Percentiles rank a stretch among this genome's conserved stretches.
These are phyloP conservation scores for Heritiera littoralis DNA, from an alignment of 345 rosid species.

Conservation along the genomic window DNA sequence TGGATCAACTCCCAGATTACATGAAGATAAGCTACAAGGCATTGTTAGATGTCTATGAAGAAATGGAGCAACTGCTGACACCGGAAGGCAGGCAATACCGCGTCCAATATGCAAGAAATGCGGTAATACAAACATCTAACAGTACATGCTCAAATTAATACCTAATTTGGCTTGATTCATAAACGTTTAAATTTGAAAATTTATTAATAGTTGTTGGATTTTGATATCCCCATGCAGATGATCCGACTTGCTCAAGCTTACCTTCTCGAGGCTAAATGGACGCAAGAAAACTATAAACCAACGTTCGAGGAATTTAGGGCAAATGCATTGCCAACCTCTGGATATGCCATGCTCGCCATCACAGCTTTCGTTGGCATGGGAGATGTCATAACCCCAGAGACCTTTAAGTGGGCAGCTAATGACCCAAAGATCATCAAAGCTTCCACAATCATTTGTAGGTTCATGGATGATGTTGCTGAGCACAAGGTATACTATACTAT, in stretches of 20 bases:
- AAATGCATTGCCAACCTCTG: slow-evolving; percentile 18
- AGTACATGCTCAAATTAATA: neutral
- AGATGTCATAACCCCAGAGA: slow-evolving; percentile 20
- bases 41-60: slow-evolving; percentile 35
- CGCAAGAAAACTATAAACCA: slow-evolving; percentile 22
- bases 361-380: slow-evolving; percentile 34
- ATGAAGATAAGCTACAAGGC: slow-evolving; percentile 38
- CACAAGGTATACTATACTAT: slow-evolving; percentile 16
- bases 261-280: slow-evolving; percentile 38
- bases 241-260: slow-evolving; percentile 25
- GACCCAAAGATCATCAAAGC: slow-evolving; percentile 29
- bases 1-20: slow-evolving; percentile 29
- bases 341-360: slow-evolving; percentile 17
- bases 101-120: slow-evolving; percentile 32
- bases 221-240: slow-evolving; percentile 23
- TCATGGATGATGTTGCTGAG: slow-evolving; percentile 34
- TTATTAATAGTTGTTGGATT: neutral
- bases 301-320: slow-evolving; percentile 36
- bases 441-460: slow-evolving; percentile 23
- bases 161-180: neutral
- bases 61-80: slow-evolving; percentile 25
- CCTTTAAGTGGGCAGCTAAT: slow-evolving; percentile 23
- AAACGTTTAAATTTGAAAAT: neutral
- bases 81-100: slow-evolving; percentile 24
- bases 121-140: slow-evolving; percentile 18